phyloP scores from a whole-genome alignment of 2,329 filamentous ascomycete species.

The Penicillium sp. region DNA sequence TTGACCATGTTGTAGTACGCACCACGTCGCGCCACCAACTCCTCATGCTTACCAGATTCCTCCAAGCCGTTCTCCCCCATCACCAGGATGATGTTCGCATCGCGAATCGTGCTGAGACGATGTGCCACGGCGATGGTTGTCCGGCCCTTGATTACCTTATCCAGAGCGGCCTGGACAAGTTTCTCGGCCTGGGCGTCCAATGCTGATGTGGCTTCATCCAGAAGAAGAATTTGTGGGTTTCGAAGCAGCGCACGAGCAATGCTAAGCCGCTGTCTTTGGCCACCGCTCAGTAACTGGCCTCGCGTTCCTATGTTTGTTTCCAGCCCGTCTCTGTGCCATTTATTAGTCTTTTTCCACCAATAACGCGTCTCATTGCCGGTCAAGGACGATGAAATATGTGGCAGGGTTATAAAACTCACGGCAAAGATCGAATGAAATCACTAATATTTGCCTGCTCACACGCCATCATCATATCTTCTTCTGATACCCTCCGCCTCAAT shows the following conservation, averaged over 20 bases:
- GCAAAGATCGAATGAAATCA: slow-evolving; percentile 26
- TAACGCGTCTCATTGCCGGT: too few relatives aligned
- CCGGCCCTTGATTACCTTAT: slow-evolving; percentile 71
- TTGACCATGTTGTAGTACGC: too few relatives aligned
- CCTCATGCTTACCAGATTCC: slow-evolving; percentile 75
- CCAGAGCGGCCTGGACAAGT: slow-evolving; percentile 78
- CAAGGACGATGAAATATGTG: slow-evolving; percentile 36
- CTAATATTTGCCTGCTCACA: slow-evolving; percentile 26
- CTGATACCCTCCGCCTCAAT: slow-evolving; percentile 7
- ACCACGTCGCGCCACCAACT: slow-evolving; percentile 60
- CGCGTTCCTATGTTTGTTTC: slow-evolving; percentile 67
- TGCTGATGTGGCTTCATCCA: slow-evolving; percentile 83
- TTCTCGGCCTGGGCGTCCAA: slow-evolving; percentile 83
- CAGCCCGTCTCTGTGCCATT: slow-evolving; percentile 55
- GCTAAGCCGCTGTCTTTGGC: slow-evolving; percentile 76
- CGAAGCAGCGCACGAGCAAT: slow-evolving; percentile 74
- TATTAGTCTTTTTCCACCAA: too few relatives aligned
- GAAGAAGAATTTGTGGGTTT: slow-evolving; percentile 72
- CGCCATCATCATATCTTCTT: slow-evolving; percentile 17
- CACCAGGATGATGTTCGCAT: slow-evolving; percentile 84
- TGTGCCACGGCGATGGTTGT: slow-evolving; percentile 90
- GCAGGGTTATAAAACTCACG: slow-evolving; percentile 44
- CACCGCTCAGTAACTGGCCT: slow-evolving; percentile 73
- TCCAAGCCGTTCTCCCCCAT: slow-evolving; percentile 73
- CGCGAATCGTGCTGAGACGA: slow-evolving; percentile 78